Evolutionary conservation across 352 stramenopile species (phyloP).

Genomic region (Ochromonadaceae sp.): DNA sequence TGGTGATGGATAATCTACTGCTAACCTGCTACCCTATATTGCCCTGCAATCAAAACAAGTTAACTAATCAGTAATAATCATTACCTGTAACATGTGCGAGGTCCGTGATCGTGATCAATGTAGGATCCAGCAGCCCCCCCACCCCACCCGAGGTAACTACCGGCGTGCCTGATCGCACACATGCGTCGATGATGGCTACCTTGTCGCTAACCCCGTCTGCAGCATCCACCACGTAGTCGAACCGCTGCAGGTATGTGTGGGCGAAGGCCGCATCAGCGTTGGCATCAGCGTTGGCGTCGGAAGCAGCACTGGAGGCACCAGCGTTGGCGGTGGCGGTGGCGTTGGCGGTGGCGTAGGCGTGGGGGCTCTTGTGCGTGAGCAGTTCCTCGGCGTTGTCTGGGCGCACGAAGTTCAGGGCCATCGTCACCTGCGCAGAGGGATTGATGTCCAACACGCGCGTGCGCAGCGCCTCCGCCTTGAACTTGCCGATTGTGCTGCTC

Average conservation of each 20-base stretch:
- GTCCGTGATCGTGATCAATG: conserved; percentile 29
- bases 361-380: no score
- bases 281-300: conserved; percentile 38
- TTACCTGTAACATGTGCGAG: conserved; percentile 36
- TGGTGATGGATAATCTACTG: no score
- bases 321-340: no score
- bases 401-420: conserved; percentile 43
- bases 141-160: conserved; percentile 46
- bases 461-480: conserved; percentile 46
- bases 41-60: background rate
- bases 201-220: conserved; percentile 47
- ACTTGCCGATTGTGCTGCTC: conserved; percentile 35
- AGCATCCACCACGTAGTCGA: conserved; percentile 41
- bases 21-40: no score
- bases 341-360: no score
- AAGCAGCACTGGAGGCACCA: no score
- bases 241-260: conserved; percentile 16
- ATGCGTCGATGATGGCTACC: conserved; percentile 38
- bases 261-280: conserved; percentile 25
- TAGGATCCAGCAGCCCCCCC: conserved; percentile 42
- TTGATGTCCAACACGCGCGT: conserved; percentile 42
- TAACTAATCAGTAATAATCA: background rate
- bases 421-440: conserved; percentile 35
- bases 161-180: conserved; percentile 23
- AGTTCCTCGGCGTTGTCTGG: background rate